Conservation (phyloP, 2,329 filamentous ascomycete species). For the Fusarium aywerte region DNA sequence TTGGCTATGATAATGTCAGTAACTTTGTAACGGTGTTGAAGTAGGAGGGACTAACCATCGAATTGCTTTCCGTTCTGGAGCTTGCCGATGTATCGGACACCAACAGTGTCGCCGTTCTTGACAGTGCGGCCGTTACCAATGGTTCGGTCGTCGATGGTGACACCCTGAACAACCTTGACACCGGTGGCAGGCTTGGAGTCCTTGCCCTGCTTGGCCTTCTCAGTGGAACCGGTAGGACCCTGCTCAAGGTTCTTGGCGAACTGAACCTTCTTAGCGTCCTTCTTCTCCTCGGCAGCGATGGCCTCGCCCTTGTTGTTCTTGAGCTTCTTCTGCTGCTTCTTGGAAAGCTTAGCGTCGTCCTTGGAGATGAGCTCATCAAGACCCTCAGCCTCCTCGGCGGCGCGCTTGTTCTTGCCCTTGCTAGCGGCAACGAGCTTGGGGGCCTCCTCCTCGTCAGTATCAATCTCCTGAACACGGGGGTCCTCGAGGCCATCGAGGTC, state of each 20-base stretch:
- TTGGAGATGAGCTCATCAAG: conserved; percentile 90
- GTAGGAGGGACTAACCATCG: conserved; percentile 73
- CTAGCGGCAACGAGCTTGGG: conserved; percentile 68
- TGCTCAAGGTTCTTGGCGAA: conserved; percentile 99
- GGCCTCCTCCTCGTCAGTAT: conserved; percentile 76
- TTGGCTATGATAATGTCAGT: conserved; percentile 71
- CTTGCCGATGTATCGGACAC: conserved; percentile 99
- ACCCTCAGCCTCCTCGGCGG: conserved; percentile 77
- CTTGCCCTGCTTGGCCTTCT: conserved; percentile 55
- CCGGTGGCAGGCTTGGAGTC: conserved; percentile 61
- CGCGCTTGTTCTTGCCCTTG: conserved; percentile 94
- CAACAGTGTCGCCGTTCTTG: conserved; percentile 90
- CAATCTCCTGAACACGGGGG: conserved; percentile 85
- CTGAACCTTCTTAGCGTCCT: conserved; percentile 88
- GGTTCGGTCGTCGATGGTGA: conserved; percentile 96
- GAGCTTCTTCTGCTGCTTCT: conserved; percentile 97
- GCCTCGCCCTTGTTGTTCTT: conserved; percentile 99
- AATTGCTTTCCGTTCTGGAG: conserved; percentile 94
- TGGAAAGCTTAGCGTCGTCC: conserved; percentile 82
- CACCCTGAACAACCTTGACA: conserved; percentile 84
- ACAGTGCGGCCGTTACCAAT: conserved; percentile 82
- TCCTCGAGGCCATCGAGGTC: conserved; percentile 82
- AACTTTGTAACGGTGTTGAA: neutral
- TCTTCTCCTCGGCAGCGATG: conserved; percentile 69
- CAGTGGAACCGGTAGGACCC: conserved; percentile 81